Conservation (phyloP, 2,329 filamentous ascomycete genomes). For the Talaromyces sp. region DNA sequence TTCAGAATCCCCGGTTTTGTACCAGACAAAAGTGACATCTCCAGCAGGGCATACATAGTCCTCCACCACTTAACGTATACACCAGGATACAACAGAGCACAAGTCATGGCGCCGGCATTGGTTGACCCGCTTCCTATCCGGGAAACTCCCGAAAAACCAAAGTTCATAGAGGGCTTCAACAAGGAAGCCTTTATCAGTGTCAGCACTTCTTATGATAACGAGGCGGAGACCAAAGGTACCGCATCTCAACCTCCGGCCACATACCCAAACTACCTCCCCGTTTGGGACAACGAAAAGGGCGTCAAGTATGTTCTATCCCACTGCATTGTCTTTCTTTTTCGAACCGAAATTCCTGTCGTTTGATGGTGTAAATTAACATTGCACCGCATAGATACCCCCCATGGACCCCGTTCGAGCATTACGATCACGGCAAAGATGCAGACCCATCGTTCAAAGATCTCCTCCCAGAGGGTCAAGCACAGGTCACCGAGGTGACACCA, state of each 20-base stretch:
- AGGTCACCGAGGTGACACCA: slow-evolving; percentile 62
- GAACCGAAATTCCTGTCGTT: neutral
- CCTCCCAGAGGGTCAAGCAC: slow-evolving; percentile 42
- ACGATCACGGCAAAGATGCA: slow-evolving; percentile 72
- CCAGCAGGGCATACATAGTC: neutral
- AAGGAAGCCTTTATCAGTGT: slow-evolving; percentile 33
- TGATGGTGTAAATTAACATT: neutral
- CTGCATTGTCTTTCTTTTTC: neutral
- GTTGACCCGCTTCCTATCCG: slow-evolving; percentile 26
- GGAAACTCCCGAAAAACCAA: slow-evolving; percentile 20
- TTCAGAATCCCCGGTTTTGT: neutral
- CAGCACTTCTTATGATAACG: slow-evolving; percentile 35
- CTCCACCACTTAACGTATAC: neutral
- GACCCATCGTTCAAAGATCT: slow-evolving; percentile 66
- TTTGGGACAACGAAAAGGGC: slow-evolving; percentile 58
- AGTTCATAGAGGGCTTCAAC: slow-evolving; percentile 29
- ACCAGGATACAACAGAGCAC: neutral
- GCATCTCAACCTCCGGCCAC: slow-evolving; percentile 52
- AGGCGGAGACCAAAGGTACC: slow-evolving; percentile 51
- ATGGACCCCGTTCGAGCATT: slow-evolving; percentile 65
- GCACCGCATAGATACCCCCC: slow-evolving; percentile 51
- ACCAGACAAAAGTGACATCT: neutral
- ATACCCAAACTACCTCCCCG: slow-evolving; percentile 70
- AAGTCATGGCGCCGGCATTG: slow-evolving; percentile 29
- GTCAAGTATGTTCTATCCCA: slow-evolving; percentile 6